Evolutionary conservation across 2,329 filamentous ascomycete species (phyloP).

Genomic region (Stylonectria norvegica): DNA sequence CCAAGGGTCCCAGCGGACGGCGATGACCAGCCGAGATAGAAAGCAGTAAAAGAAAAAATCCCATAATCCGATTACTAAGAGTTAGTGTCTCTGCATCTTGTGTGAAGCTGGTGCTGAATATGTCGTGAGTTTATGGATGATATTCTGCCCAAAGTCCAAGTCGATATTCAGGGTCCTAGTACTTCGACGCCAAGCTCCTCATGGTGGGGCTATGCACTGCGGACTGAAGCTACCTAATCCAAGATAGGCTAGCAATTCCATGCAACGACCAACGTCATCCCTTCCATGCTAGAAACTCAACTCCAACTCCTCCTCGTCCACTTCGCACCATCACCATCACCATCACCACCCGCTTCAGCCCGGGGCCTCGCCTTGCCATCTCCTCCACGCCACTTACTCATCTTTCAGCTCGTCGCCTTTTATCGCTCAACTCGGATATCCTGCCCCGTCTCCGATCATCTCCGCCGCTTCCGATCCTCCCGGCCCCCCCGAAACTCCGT

Average conservation of each 20-base stretch:
- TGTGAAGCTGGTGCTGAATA: neutral
- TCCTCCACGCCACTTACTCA: neutral
- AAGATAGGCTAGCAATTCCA: neutral
- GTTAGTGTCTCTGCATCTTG: neutral
- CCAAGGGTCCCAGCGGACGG: conserved; percentile 52
- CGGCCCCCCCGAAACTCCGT: neutral
- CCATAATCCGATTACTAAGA: conserved; percentile 2
- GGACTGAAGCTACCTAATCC: neutral
- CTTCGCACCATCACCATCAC: neutral
- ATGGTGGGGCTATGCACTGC: neutral
- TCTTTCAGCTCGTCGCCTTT: neutral
- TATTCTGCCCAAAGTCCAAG: neutral
- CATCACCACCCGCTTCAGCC: neutral
- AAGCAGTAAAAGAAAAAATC: conserved; percentile 29
- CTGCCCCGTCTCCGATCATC: neutral
- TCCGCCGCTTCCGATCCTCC: conserved; percentile 1
- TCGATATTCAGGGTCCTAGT: neutral
- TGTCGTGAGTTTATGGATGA: neutral
- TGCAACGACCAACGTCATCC: neutral
- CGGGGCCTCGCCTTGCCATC: no score
- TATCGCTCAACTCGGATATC: neutral
- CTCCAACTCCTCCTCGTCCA: no score
- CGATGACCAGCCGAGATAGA: conserved; percentile 35
- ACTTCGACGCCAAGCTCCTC: neutral
- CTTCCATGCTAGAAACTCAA: no score